Evolutionary conservation across 2,329 filamentous ascomycete genomes (phyloP).

Genomic region (Fusarium falciforme): DNA sequence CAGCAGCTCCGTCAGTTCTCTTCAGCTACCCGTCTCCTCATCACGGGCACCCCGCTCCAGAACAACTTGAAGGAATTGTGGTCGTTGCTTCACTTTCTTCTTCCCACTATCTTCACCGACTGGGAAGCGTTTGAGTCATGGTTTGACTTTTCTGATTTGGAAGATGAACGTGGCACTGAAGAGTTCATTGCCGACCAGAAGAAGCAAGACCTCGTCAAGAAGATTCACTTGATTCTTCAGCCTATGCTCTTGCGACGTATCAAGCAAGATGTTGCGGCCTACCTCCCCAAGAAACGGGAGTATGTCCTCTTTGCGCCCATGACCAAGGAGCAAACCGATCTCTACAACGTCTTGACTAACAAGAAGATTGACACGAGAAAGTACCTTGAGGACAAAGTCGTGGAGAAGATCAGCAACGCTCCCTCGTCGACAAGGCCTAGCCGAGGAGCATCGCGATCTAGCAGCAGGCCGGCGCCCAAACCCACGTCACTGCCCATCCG

Average conservation of each 20-base stretch:
- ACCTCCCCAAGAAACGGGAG: conserved; percentile 95
- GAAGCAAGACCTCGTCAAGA: conserved; percentile 66
- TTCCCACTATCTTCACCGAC: conserved; percentile 93
- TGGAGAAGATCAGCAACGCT: conserved; percentile 66
- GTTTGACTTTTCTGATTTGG: conserved; percentile 96
- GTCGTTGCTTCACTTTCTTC: conserved; percentile 92
- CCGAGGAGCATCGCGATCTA: conserved; percentile 52
- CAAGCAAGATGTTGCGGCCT: conserved; percentile 91
- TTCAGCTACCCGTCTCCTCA: conserved; percentile 89
- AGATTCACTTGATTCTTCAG: conserved; percentile 92
- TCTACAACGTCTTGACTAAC: conserved; percentile 77
- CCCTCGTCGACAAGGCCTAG: conserved; percentile 47
- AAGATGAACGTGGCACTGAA: conserved; percentile 83
- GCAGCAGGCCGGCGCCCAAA: conserved; percentile 42
- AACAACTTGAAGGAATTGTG: conserved; percentile 96
- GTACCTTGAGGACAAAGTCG: conserved; percentile 84
- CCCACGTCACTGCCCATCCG: conserved; percentile 49
- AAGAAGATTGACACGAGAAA: conserved; percentile 72
- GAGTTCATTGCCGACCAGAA: conserved; percentile 83
- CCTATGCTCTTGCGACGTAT: conserved; percentile 88
- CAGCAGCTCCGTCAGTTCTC: conserved; percentile 88
- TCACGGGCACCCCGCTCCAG: conserved; percentile 94
- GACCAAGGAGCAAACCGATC: conserved; percentile 88
- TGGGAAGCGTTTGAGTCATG: conserved; percentile 93
- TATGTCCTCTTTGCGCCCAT: conserved; percentile 96